These are phyloP conservation scores for Capsaspora owczarzaki DNA, from an alignment of 78 protist species.

Conservation along the genomic window DNA sequence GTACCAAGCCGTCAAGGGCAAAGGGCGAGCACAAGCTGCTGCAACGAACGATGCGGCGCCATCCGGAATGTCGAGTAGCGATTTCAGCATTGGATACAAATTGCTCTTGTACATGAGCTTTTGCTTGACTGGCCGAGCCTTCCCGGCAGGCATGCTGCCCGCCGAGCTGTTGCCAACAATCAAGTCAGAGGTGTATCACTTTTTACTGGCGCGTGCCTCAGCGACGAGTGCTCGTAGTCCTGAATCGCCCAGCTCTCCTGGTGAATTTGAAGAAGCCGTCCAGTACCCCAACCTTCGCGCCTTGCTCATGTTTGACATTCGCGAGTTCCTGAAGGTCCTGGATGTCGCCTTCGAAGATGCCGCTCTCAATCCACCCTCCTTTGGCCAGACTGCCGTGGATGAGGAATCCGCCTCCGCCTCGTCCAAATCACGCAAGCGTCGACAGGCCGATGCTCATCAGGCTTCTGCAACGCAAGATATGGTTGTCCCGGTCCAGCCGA, in stretches of 20 bases:
- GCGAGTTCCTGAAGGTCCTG: slow-evolving; percentile 4
- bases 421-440: too few species aligned
- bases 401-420: too few species aligned
- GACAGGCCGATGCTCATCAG: too few species aligned
- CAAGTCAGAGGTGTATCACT: neutral
- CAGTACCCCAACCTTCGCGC: neutral
- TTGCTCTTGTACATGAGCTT: slow-evolving; percentile 26
- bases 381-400: too few species aligned
- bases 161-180: neutral
- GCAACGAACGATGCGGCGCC: neutral
- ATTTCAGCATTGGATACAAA: slow-evolving; percentile 16
- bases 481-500: neutral
- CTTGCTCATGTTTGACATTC: neutral
- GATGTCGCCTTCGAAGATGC: neutral
- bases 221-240: neutral
- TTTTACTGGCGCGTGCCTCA: neutral
- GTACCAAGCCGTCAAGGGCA: neutral
- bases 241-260: neutral
- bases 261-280: neutral
- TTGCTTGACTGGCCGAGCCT: slow-evolving; percentile 37
- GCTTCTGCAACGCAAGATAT: too few species aligned
- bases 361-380: neutral
- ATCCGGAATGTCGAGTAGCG: neutral
- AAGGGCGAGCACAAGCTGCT: slow-evolving; percentile 17
- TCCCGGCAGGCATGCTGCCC: slow-evolving; percentile 35